Percentiles rank a stretch among this genome's conserved stretches.
Evolutionary conservation across 2,329 filamentous ascomycete species (phyloP).

Genomic region (Grosmannia clavigera): DNA sequence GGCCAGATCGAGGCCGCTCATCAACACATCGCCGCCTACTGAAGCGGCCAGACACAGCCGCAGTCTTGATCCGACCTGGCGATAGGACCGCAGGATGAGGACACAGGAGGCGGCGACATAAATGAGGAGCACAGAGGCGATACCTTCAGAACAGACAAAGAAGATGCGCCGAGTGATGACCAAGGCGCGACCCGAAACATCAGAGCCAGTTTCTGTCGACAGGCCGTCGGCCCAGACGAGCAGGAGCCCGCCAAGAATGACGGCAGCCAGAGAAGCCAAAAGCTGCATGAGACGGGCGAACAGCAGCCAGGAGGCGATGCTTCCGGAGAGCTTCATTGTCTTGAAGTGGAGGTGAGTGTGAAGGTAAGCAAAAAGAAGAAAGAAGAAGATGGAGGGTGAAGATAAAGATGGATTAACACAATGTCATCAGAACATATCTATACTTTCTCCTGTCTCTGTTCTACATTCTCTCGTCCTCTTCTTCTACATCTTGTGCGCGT

Average conservation of each 20-base stretch:
- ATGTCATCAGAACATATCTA: too few species aligned
- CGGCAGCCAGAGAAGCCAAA: neutral
- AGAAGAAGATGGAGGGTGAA: neutral
- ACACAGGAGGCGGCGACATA: neutral
- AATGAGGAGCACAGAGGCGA: neutral
- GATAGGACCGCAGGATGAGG: neutral
- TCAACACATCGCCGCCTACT: neutral
- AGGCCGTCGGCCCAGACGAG: neutral
- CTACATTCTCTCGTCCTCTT: too few species aligned
- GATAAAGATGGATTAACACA: neutral
- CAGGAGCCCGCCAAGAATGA: neutral
- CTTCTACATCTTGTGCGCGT: too few species aligned
- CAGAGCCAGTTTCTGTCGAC: neutral
- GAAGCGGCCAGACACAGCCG: neutral
- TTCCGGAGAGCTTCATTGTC: neutral
- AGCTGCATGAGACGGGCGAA: neutral
- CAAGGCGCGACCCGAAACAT: too few species aligned
- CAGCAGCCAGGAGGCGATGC: neutral
- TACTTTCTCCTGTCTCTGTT: neutral
- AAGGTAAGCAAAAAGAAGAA: neutral
- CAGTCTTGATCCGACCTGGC: too few species aligned
- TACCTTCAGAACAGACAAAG: neutral
- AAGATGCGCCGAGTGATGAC: too few species aligned
- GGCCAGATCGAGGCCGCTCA: neutral
- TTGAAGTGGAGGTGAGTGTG: neutral